These are phyloP conservation scores for Paulownia fortunei DNA, from an alignment of 257 asterid genomes.

Conservation along the genomic window DNA sequence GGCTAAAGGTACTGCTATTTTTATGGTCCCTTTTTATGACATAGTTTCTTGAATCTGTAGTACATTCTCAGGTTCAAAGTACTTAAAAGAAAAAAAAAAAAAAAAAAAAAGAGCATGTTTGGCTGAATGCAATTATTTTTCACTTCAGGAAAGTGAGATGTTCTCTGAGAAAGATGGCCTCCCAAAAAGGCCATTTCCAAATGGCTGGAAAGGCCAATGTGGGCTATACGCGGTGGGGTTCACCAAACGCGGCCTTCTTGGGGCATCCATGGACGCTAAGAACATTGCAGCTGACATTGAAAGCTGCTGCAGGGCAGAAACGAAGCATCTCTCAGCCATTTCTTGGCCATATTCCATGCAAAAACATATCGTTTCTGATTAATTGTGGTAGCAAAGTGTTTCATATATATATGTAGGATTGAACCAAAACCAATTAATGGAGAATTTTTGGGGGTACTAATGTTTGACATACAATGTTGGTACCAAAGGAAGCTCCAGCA, in stretches of 20 bases:
- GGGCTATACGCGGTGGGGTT: slow-evolving; percentile 97
- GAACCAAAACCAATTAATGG: slow-evolving; percentile 21
- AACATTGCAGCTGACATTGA: slow-evolving; percentile 75
- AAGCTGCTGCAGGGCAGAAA: slow-evolving; percentile 40
- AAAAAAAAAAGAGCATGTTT: slow-evolving; percentile 29
- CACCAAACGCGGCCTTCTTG: slow-evolving; percentile 97
- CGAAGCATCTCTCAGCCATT: slow-evolving; percentile 37
- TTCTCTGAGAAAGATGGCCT: slow-evolving; percentile 86
- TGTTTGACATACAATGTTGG: slow-evolving; percentile 31
- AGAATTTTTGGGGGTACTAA: slow-evolving; percentile 47
- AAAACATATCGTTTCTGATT: slow-evolving; percentile 26
- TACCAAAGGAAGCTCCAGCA: slow-evolving; percentile 34
- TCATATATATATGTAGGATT: slow-evolving; percentile 29
- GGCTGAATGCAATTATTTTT: slow-evolving; percentile 19
- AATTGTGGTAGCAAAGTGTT: slow-evolving; percentile 1
- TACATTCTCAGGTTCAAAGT: not conserved
- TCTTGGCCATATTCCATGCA: slow-evolving; percentile 33
- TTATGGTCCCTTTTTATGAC: not conserved
- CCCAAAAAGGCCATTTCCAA: slow-evolving; percentile 88
- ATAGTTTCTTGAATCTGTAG: not conserved
- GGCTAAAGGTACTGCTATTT: slow-evolving; percentile 56
- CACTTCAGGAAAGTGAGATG: slow-evolving; percentile 71
- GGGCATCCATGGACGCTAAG: slow-evolving; percentile 93
- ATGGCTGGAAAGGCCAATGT: slow-evolving; percentile 93
- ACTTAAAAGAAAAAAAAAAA: not conserved